Evolutionary conservation across 106 monocot species (phyloP), one percentile per base, ranked within the genome.

Genomic region (Dendrobium officinale): DNA sequence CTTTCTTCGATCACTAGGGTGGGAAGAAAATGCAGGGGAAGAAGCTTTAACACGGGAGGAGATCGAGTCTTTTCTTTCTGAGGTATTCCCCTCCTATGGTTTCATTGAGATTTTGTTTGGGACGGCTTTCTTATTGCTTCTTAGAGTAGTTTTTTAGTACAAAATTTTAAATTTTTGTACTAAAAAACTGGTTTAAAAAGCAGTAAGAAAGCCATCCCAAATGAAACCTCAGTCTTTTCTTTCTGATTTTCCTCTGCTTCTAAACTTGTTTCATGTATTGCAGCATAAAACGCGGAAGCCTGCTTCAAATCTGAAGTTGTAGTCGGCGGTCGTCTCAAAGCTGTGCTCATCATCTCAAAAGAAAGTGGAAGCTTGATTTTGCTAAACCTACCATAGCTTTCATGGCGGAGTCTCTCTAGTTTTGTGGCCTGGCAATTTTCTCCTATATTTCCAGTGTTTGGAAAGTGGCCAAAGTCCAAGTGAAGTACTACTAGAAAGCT

Each of bases 1-100:
- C 48, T 84, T 88, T 49, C 54, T 88, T 10, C 40, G 75, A 20
- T 82, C 81, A 20, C 76, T 82, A 24, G 81, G 81, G 24, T 82
- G 81, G 81, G 75, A 77, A 6, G 81, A 82, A 41, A 77, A 82
- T 82, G 44, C 81, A n/a, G 75, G 61, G 27, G 81, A 77, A 47
- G 76, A 43, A 59, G 81, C 76, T 41, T 47, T 82, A n/a, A 82
- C 81, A 45, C 75, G 27, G 42, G 81, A 82, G 76, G 81, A 82
- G 47, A 82, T 82, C 20, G 58, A 67, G 47, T 82, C 81, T 67
- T 82, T 82, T 82, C 75, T 82, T 55, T 76, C 64, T 42, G 66
- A 82, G 81, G 81, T 77, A 47, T 41, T 64, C 79, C 33, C 42
- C 70, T 68, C 16, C 37, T 29, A 18, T 79, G 22, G 0, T 45